Evolutionary conservation across 1,139 yeast species (phyloP).

Genomic region (Saccharomyces hybrid): DNA sequence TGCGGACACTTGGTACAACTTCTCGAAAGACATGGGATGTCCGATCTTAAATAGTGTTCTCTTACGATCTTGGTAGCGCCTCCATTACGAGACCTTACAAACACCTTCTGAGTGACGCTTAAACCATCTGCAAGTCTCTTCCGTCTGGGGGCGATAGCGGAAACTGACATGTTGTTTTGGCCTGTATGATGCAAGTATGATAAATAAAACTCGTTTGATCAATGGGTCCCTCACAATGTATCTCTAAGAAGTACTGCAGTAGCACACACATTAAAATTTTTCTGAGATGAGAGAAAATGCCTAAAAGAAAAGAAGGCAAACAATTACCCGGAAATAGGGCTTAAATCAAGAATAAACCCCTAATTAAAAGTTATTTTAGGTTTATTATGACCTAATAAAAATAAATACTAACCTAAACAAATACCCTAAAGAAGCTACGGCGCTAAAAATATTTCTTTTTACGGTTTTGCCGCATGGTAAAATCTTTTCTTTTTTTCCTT

Average conservation of each 20-base stretch:
- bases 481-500: not conserved
- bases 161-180: not conserved
- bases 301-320: not conserved
- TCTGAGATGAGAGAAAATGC: not conserved
- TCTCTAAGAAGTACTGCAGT: not conserved
- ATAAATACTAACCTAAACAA: no score
- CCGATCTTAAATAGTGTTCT: conserved; percentile 87
- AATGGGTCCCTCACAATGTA: not conserved
- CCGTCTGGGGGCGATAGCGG: conserved; percentile 13
- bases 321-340: not conserved
- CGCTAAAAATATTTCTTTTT: not conserved
- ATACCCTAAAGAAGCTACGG: not conserved
- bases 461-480: not conserved
- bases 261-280: not conserved
- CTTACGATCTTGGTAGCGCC: conserved; percentile 86
- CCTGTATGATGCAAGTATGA: not conserved
- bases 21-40: conserved; percentile 82
- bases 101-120: conserved; percentile 81
- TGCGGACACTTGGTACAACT: conserved; percentile 53
- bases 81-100: conserved; percentile 84
- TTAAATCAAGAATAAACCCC: not conserved
- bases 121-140: conserved; percentile 43
- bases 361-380: no score
- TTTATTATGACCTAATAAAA: not conserved
- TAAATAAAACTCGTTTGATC: no score